Percentiles rank a stretch among this genome's conserved stretches.
Conservation (phyloP, 83 land plant genomes). For the Isoetes engelmannii region DNA sequence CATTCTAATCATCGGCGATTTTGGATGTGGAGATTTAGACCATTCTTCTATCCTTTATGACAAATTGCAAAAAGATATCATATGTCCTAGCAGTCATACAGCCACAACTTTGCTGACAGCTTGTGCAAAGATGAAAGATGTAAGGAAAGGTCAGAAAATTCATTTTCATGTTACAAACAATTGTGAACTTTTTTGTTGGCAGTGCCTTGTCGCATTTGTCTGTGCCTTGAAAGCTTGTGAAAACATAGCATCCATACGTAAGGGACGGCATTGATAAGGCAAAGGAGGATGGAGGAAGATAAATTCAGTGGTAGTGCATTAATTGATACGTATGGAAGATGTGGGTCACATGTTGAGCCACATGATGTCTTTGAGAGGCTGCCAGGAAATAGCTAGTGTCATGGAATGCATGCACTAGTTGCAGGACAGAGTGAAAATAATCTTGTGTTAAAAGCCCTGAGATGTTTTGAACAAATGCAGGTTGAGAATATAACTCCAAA, state of each 20-base stretch:
- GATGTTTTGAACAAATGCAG: background rate
- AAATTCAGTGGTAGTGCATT: background rate
- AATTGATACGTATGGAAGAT: background rate
- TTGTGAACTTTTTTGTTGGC: constrained; percentile 20
- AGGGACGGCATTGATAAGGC: background rate
- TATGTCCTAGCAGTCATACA: constrained; percentile 15
- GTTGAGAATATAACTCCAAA: background rate
- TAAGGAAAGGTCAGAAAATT: constrained; percentile 19
- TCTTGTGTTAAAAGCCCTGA: background rate
- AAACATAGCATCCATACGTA: background rate
- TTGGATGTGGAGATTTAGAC: background rate
- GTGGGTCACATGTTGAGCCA: background rate
- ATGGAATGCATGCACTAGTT: constrained; percentile 17
- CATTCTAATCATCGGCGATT: constrained; percentile 1
- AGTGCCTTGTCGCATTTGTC: constrained; percentile 10
- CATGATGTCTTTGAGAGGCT: constrained; percentile 8
- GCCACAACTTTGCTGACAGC: constrained; percentile 21
- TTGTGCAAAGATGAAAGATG: constrained; percentile 18
- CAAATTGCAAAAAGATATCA: constrained; percentile 15
- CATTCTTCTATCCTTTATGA: constrained; percentile 13
- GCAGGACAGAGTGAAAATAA: constrained; percentile 8
- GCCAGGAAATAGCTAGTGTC: background rate
- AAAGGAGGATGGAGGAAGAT: background rate
- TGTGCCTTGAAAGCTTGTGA: background rate
- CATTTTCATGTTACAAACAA: constrained; percentile 24